A percentile compares a stretch with the other conserved stretches of the same genome.
Evolutionary conservation across 2,329 filamentous ascomycete species (phyloP).

Genomic region (Aspergillus amoenus): DNA sequence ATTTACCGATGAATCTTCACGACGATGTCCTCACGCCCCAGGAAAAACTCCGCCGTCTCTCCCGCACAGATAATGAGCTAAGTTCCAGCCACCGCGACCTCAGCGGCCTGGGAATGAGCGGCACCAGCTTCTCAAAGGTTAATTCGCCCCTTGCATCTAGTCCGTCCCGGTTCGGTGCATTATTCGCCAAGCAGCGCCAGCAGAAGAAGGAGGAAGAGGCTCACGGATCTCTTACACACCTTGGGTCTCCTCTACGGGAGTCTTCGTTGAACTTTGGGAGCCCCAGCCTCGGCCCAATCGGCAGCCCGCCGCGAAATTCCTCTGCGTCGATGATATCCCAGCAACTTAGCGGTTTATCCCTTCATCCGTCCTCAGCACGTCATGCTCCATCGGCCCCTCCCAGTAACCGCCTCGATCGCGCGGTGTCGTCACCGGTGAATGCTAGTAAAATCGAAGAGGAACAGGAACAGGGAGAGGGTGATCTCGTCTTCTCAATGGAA

Average conservation of each 20-base stretch:
- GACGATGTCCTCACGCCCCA: slow-evolving; percentile 64
- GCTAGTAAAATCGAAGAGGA: slow-evolving; percentile 51
- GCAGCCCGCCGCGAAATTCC: slow-evolving; percentile 54
- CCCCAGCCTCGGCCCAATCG: slow-evolving; percentile 52
- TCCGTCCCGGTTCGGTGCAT: slow-evolving; percentile 61
- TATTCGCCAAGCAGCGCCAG: slow-evolving; percentile 55
- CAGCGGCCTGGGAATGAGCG: slow-evolving; percentile 51
- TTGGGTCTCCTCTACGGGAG: slow-evolving; percentile 66
- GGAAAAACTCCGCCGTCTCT: slow-evolving; percentile 60
- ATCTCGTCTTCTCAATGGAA: slow-evolving; percentile 52
- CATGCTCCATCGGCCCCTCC: slow-evolving; percentile 32
- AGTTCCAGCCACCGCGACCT: slow-evolving; percentile 49
- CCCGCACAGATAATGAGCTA: slow-evolving; percentile 56
- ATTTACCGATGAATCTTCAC: slow-evolving; percentile 70
- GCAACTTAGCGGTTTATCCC: slow-evolving; percentile 49
- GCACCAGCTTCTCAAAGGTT: slow-evolving; percentile 49
- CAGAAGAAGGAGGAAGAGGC: slow-evolving; percentile 54
- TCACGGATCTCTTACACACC: slow-evolving; percentile 55
- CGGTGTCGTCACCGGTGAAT: slow-evolving; percentile 46
- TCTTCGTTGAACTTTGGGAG: slow-evolving; percentile 54
- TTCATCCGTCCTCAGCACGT: slow-evolving; percentile 44
- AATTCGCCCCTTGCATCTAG: slow-evolving; percentile 59
- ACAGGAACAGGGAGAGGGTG: slow-evolving; percentile 46
- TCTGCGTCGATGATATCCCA: slow-evolving; percentile 64
- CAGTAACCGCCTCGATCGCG: slow-evolving; percentile 43